Conservation (phyloP, 805 yeast species). For the Torulaspora microellipsoides region DNA sequence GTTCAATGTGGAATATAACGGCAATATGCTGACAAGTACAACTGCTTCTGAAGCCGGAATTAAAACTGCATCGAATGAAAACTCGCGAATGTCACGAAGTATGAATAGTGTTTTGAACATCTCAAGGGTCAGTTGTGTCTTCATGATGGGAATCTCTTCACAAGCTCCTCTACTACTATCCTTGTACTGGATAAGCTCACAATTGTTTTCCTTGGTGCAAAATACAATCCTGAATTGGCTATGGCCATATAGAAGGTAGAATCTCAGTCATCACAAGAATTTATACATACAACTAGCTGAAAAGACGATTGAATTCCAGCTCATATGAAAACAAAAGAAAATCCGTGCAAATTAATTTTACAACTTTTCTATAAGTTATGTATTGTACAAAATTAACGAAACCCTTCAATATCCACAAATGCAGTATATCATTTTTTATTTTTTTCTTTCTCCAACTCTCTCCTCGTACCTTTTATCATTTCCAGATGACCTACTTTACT, state of each 20-base stretch:
- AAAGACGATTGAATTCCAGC: neutral
- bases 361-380: neutral
- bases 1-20: constrained; percentile 79
- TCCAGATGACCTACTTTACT: constrained; percentile 93
- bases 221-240: constrained; percentile 63
- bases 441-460: constrained; percentile 64
- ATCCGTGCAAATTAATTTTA: neutral
- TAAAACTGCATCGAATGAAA: constrained; percentile 17
- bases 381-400: constrained; percentile 8
- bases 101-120: constrained; percentile 53
- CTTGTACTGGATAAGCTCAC: constrained; percentile 89
- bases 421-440: constrained; percentile 9
- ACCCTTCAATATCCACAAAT: neutral
- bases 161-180: constrained; percentile 83
- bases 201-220: constrained; percentile 68
- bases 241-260: constrained; percentile 44
- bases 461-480: constrained; percentile 82
- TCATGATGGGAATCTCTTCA: constrained; percentile 76
- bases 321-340: too few species aligned
- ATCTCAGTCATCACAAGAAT: neutral
- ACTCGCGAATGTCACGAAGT: constrained; percentile 27
- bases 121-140: constrained; percentile 69
- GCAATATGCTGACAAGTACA: constrained; percentile 48
- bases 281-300: neutral
- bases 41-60: constrained; percentile 22